Conservation (phyloP, 1,139 yeast species). For the Schwanniomyces etchellsii region DNA sequence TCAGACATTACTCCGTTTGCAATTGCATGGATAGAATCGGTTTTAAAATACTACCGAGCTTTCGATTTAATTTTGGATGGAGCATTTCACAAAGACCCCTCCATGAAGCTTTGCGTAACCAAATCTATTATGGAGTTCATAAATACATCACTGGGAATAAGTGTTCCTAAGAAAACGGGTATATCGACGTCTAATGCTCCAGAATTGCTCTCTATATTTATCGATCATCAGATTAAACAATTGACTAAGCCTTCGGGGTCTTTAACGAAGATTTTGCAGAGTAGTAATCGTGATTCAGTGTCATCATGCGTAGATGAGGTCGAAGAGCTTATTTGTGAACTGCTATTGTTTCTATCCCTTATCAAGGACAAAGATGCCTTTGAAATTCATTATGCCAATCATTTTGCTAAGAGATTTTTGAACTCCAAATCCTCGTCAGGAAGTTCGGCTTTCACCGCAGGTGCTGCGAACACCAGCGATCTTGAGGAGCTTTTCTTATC, state of each 20-base stretch:
- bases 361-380: conserved; percentile 83
- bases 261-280: conserved; percentile 8
- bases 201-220: conserved; percentile 67
- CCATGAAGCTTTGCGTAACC: conserved; percentile 52
- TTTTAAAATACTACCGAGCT: conserved; percentile 50
- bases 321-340: conserved; percentile 49
- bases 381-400: conserved; percentile 81
- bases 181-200: conserved; percentile 48
- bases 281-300: conserved; percentile 8
- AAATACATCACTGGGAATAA: conserved; percentile 25
- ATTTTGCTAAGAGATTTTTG: conserved; percentile 80
- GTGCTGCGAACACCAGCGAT: conserved; percentile 39
- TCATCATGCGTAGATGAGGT: conserved; percentile 42
- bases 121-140: conserved; percentile 60
- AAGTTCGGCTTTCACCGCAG: conserved; percentile 9
- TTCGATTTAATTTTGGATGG: conserved; percentile 41
- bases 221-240: conserved; percentile 69
- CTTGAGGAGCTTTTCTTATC: conserved; percentile 68
- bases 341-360: conserved; percentile 59
- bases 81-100: conserved; percentile 46
- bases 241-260: conserved; percentile 31
- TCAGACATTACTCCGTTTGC: conserved; percentile 49
- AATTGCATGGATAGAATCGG: conserved; percentile 61
- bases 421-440: conserved; percentile 32
- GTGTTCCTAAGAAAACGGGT: conserved; percentile 9